phyloP scores from a whole-genome alignment of 2,329 filamentous ascomycete species.

The Exophiala calicioides region DNA sequence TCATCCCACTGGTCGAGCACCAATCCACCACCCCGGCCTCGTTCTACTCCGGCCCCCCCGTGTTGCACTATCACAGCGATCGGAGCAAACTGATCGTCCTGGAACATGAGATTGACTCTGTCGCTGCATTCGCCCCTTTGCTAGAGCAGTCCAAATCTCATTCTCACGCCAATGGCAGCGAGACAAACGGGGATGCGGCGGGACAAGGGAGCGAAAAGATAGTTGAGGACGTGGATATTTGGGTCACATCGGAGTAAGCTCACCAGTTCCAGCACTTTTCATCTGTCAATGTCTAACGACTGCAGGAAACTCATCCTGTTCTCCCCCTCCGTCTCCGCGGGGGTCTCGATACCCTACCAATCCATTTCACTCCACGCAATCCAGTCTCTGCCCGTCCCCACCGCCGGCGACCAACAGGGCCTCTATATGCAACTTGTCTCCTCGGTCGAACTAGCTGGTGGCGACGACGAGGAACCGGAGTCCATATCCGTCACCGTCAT shows the following conservation, averaged over 20 bases:
- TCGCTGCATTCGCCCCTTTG: slow-evolving; percentile 36
- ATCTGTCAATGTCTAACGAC: slow-evolving; percentile 13
- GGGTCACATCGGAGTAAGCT: slow-evolving; percentile 52
- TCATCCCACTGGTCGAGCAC: slow-evolving; percentile 47
- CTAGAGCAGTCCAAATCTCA: slow-evolving; percentile 13
- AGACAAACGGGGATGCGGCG: slow-evolving; percentile 22
- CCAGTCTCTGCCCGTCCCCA: slow-evolving; percentile 44
- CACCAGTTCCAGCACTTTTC: background rate
- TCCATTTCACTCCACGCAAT: slow-evolving; percentile 52
- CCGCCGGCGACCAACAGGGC: slow-evolving; percentile 38
- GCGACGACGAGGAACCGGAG: slow-evolving; percentile 44
- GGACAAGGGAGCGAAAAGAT: slow-evolving; percentile 31
- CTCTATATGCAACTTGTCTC: slow-evolving; percentile 51
- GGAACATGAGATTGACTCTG: slow-evolving; percentile 41
- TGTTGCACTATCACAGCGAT: slow-evolving; percentile 50
- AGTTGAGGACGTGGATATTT: slow-evolving; percentile 45
- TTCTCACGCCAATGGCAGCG: slow-evolving; percentile 20
- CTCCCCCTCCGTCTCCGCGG: slow-evolving; percentile 37
- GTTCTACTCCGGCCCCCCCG: slow-evolving; percentile 49
- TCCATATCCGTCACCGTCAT: slow-evolving; percentile 48
- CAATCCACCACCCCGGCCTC: slow-evolving; percentile 51
- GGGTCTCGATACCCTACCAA: slow-evolving; percentile 51
- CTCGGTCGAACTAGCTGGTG: slow-evolving; percentile 31
- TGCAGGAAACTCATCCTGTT: slow-evolving; percentile 48
- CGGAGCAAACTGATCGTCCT: slow-evolving; percentile 47